Percentiles rank a stretch among this genome's conserved stretches.
Evolutionary conservation across 2,329 filamentous ascomycete genomes (phyloP).

Genomic region (Colletotrichum tabaci): DNA sequence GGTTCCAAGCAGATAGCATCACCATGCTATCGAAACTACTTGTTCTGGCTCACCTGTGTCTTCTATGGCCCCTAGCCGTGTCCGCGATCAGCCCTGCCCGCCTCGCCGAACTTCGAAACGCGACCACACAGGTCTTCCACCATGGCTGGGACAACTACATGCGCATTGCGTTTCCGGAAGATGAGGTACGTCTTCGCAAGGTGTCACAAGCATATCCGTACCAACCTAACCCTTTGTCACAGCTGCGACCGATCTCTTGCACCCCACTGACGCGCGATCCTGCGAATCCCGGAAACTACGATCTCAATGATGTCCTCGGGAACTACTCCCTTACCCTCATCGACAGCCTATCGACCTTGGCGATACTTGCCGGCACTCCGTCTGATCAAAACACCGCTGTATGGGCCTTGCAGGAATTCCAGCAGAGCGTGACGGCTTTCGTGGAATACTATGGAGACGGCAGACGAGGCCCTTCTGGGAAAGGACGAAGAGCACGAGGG

Average conservation of each 20-base stretch:
- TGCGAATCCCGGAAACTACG: conserved; percentile 83
- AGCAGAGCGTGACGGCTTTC: conserved; percentile 82
- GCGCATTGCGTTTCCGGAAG: conserved; percentile 92
- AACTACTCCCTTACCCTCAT: conserved; percentile 98
- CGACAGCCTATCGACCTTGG: conserved; percentile 94
- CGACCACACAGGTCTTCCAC: conserved; percentile 88
- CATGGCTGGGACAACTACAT: conserved; percentile 98
- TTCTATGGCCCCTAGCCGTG: conserved; percentile 57
- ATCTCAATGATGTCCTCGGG: conserved; percentile 94
- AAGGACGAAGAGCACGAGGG: conserved; percentile 80
- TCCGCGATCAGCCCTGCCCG: conserved; percentile 69
- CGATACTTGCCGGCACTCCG: conserved; percentile 87
- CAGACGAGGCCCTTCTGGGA: conserved; percentile 75
- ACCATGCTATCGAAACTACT: conserved; percentile 45
- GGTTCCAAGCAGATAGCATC: conserved; percentile 31
- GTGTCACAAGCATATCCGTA: neutral
- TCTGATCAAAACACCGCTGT: conserved; percentile 68
- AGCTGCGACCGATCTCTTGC: conserved; percentile 90
- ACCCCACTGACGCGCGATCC: conserved; percentile 86
- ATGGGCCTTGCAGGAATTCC: conserved; percentile 81
- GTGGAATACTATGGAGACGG: conserved; percentile 92
- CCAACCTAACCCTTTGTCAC: conserved; percentile 39
- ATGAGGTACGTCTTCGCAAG: conserved; percentile 73
- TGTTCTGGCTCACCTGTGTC: conserved; percentile 46
- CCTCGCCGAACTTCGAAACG: conserved; percentile 69